These are phyloP conservation scores for Pelargonium myrrhifolium DNA, from an alignment of 441 rosid species.

Conservation along the genomic window DNA sequence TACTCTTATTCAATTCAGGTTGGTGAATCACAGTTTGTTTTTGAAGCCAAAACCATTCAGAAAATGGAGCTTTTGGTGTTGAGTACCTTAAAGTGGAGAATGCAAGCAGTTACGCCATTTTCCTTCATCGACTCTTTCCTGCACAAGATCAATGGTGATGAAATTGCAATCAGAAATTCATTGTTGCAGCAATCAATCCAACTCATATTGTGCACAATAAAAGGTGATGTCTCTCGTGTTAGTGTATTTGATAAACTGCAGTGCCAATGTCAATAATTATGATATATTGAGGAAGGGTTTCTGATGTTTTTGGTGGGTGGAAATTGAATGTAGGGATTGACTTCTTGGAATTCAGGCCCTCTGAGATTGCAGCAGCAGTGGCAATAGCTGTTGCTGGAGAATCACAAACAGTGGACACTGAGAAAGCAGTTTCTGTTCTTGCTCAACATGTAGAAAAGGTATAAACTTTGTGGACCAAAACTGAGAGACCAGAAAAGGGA, in stretches of 20 bases:
- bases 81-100: conserved; percentile 58
- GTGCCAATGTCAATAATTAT: conserved; percentile 9
- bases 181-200: conserved; percentile 37
- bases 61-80: conserved; percentile 69
- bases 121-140: conserved; percentile 54
- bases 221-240: conserved; percentile 30
- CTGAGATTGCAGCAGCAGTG: conserved; percentile 75
- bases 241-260: conserved; percentile 8
- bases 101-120: conserved; percentile 74
- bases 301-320: conserved; percentile 35
- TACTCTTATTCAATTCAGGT: conserved; percentile 27
- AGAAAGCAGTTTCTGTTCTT: conserved; percentile 43
- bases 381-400: conserved; percentile 41
- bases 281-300: conserved; percentile 14
- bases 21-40: conserved; percentile 42
- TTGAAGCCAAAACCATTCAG: conserved; percentile 53
- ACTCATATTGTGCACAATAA: conserved; percentile 35
- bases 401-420: conserved; percentile 36
- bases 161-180: conserved; percentile 24
- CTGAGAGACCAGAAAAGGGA: background rate
- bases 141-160: conserved; percentile 37
- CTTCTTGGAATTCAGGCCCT: conserved; percentile 65
- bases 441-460: conserved; percentile 45
- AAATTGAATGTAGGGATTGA: conserved; percentile 51
- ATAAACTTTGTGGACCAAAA: conserved; percentile 25